Evolutionary conservation across 2,329 filamentous ascomycete genomes (phyloP), one percentile per base, ranked within the genome.

Genomic region (Plectosphaerella sp.): DNA sequence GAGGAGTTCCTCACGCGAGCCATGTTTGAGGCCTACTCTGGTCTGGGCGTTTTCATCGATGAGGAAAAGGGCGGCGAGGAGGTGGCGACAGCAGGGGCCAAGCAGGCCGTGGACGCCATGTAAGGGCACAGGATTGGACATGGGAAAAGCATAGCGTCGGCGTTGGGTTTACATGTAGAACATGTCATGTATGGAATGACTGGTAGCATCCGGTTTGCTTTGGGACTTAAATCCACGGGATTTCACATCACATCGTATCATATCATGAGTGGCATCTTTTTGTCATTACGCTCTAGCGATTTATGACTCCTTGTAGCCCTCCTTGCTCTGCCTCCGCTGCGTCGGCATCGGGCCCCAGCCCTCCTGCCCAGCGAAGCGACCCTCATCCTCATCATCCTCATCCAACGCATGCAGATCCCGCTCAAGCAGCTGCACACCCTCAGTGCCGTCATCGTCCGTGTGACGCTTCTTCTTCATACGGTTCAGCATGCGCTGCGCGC

Each of bases 21-120:
- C 22, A 73, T 99, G 65, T 88, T 90, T 55, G 92, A 97, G 65
- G 91, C 93, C 0, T 97, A 97, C 70, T 84, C 89, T 0, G 94
- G 95, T 0, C 69, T 99, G 54, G 91, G 89, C 1, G 89, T 96
- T 42, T 95, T 96, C 61, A 76, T 99, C 42, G 87, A 82, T 36
- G 91, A 97, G 45, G 92, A 96, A 64, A 82, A 81, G 68, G 60
- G 64, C 3, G 63, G 60, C 2, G 71, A 74, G 45, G 66, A 64
- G 8, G 63, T 70, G 9, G 56, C 68, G 6, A 65, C 65, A 0
- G 61, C 64, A 4, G 69, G 59, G 1, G 68, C 72, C 2, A 66
- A 62, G 24, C 69, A 72, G 47, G 70, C 64, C 28, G 60, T 76
- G 11, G 79, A 82, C 52, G 72, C 76, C 33, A 47, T 51, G 9